Percentiles rank a stretch among this genome's conserved stretches.
These are phyloP conservation scores for Plasmodium cynomolgi DNA, from an alignment of 169 alveolate genomes.

Conservation along the genomic window DNA sequence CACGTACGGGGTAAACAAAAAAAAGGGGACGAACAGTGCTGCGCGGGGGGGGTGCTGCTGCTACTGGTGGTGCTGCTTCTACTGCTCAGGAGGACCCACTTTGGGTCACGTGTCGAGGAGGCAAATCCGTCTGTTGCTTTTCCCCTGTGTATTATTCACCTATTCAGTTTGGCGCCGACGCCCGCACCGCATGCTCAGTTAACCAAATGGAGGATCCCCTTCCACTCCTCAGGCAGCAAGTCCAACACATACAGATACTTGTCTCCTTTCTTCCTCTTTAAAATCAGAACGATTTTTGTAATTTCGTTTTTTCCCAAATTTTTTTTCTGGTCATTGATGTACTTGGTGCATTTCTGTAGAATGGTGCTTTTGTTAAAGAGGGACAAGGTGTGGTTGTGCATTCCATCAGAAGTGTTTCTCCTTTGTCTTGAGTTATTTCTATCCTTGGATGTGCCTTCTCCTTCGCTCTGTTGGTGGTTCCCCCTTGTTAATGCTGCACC, in stretches of 20 bases:
- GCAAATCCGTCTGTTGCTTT: not conserved
- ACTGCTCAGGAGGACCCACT: not conserved
- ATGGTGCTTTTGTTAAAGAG: conserved; percentile 42
- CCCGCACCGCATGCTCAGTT: not conserved
- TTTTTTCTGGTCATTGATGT: conserved; percentile 30
- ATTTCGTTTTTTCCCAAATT: conserved; percentile 59
- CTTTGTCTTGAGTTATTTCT: not conserved
- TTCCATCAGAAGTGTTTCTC: not conserved
- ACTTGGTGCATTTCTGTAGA: conserved; percentile 30
- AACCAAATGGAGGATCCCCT: conserved; percentile 9
- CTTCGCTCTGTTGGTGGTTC: not conserved
- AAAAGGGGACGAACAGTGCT: not conserved
- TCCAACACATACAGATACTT: conserved; percentile 31
- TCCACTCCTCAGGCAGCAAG: conserved; percentile 74
- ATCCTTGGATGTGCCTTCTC: not conserved
- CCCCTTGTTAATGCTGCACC: not conserved
- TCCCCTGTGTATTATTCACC: not conserved
- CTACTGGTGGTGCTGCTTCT: too few relatives aligned
- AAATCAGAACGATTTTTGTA: conserved; percentile 52
- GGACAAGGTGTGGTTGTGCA: not conserved
- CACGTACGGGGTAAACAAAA: not conserved
- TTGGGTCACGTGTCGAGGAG: not conserved
- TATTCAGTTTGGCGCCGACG: not conserved
- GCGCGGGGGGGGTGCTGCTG: not conserved
- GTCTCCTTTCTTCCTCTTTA: conserved; percentile 39